Base-by-base conservation (phyloP, 2,329 filamentous ascomycete species). In the Colletotrichum limetticola region DNA sequence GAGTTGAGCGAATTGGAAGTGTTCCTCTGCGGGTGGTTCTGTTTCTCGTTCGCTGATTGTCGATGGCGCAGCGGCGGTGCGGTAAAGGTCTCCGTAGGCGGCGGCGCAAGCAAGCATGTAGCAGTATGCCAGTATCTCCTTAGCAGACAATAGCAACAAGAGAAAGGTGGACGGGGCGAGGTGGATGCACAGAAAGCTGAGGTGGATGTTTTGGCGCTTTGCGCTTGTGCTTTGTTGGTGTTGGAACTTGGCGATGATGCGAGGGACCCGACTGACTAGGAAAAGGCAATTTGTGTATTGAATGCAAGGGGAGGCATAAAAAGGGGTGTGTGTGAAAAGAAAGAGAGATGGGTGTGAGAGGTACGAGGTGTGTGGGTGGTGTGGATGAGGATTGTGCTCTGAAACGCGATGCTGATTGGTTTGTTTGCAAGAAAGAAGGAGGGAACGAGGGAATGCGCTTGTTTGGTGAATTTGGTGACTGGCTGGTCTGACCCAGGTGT, bases 211-310 rank as follows among this genome's bases (percentile, higher is more conserved):
- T n/a, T 61, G 37, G 58, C 22, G 37, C 37, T 14, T 16, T 26
- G 32, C 35, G 58, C 58, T 26, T 32, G 42, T 63, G 42, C 60
- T 61, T 24, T n/a, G 49, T 32, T n/a, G 49, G 60, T 46, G 53
- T 58, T 49, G 64, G 64, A 14, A 55, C 37, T 28, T 63, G 53
- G 58, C 68, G 55, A 65, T 61, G 71, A 71, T 73, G 71, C 62
- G 71, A 71, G 67, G 49, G 66, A 37, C 46, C n/a, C 52, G 66
- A 71, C 71, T 66, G 71, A 73, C 66, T 71, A 73, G 70, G 60
- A 71, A 71, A 73, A 66, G 71, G 67, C 56, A 73, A 71, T 71
- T 71, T 71, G 71, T 72, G 71, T 60, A 73, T 56, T 61, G 71
- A 52, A 71, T 66, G 67, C 61, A 73, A 73, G 71, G 71, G 61